A percentile compares a stretch with the other conserved stretches of the same genome.
phyloP scores from a whole-genome alignment of 495 filamentous ascomycete species.

The Lineolata rhizophorae region DNA sequence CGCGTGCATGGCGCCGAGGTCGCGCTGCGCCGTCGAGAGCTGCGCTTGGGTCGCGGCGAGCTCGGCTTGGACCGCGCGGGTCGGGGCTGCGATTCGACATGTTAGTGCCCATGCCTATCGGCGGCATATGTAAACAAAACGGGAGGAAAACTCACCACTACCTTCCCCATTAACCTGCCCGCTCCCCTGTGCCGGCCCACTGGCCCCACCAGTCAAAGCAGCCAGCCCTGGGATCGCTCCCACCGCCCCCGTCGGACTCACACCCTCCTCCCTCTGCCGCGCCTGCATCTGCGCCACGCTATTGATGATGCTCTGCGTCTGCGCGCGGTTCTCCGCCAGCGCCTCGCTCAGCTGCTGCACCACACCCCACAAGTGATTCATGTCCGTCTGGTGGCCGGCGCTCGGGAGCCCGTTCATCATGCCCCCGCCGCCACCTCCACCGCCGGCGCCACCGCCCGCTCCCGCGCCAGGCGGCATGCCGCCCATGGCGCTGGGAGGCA shows the following conservation, averaged over 20 bases:
- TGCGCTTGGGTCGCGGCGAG: slow-evolving; percentile 27
- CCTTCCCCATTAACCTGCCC: neutral
- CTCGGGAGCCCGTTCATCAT: slow-evolving; percentile 7
- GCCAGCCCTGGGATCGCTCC: slow-evolving; percentile 7
- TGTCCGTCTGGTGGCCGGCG: slow-evolving; percentile 69
- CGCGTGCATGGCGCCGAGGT: slow-evolving; percentile 23
- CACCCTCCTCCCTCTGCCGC: slow-evolving; percentile 6
- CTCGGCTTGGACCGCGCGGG: too few species aligned
- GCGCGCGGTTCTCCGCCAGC: slow-evolving; percentile 54
- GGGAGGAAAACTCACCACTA: neutral
- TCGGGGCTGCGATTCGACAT: too few species aligned
- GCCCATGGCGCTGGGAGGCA: neutral
- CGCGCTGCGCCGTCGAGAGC: slow-evolving; percentile 27
- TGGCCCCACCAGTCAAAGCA: too few species aligned
- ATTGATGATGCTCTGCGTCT: slow-evolving; percentile 49
- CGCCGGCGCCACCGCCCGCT: neutral
- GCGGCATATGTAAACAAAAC: neutral
- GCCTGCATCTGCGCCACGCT: slow-evolving; percentile 42
- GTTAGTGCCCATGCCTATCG: neutral
- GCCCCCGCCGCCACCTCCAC: neutral
- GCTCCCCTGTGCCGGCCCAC: slow-evolving; percentile 12
- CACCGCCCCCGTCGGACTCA: neutral
- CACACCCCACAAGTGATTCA: slow-evolving; percentile 67
- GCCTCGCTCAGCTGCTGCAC: slow-evolving; percentile 60
- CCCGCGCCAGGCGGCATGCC: neutral